phyloP scores from a whole-genome alignment of 1,284 basidiomycete species.

The Uromyces viciae-fabae region DNA sequence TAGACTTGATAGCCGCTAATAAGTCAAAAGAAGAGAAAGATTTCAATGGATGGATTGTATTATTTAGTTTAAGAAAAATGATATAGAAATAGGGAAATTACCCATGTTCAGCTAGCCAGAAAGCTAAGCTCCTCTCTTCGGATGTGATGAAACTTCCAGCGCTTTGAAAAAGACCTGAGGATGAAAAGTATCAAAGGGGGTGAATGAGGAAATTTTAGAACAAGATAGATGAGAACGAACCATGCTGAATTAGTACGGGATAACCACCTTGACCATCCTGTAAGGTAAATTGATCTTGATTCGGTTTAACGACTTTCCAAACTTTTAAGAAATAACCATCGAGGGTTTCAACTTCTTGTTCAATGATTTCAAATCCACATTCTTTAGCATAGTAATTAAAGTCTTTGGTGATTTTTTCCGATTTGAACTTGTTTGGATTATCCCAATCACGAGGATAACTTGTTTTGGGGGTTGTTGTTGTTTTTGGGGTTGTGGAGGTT shows the following conservation, averaged over 20 bases:
- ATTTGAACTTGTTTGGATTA: slow-evolving; percentile 58
- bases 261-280: slow-evolving; percentile 60
- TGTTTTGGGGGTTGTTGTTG: not conserved
- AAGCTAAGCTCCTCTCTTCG: slow-evolving; percentile 63
- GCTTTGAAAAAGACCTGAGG: slow-evolving; percentile 60
- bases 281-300: slow-evolving; percentile 54
- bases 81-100: slow-evolving; percentile 42
- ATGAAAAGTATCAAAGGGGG: not conserved
- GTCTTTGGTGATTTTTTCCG: slow-evolving; percentile 61
- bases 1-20: slow-evolving; percentile 63
- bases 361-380: slow-evolving; percentile 62
- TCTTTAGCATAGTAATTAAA: slow-evolving; percentile 62
- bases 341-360: slow-evolving; percentile 62
- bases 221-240: slow-evolving; percentile 47
- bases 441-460: slow-evolving; percentile 59
- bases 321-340: slow-evolving; percentile 63
- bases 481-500: not conserved
- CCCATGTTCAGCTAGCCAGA: slow-evolving; percentile 63
- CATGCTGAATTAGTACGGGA: slow-evolving; percentile 64
- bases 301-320: slow-evolving; percentile 61
- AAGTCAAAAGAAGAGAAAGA: not conserved
- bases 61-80: too few relatives aligned
- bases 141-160: slow-evolving; percentile 65
- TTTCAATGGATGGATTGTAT: not conserved
- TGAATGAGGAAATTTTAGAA: not conserved